Base-by-base conservation (phyloP, 2,329 filamentous ascomycete species). In the Aspergillus japonicus region DNA sequence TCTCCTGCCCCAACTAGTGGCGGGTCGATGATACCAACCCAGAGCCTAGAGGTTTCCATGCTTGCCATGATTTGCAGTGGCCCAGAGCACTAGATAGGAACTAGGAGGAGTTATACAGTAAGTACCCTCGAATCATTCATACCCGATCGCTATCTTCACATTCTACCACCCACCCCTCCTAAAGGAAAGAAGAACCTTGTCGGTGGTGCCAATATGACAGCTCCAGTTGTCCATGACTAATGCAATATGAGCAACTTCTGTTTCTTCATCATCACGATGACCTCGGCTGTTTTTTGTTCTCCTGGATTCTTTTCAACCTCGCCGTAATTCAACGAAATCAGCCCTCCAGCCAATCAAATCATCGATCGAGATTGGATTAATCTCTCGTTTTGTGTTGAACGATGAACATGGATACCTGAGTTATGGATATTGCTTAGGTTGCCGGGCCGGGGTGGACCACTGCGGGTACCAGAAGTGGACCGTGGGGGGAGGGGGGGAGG, bases 391-490 rank as follows among this genome's bases (percentile, higher is more conserved):
- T 29, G 26, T 10, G 8, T 29, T 29, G 26, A 29, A 29, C 26
- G 26, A 29, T 29, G 26, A 29, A 29, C 33, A 35, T 35, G 33
- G 33, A 35, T 35, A 35, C 26, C 26, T 29, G 8, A 29, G 7
- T 29, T 29, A 29, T 29, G 26, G 26, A 29, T 44, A 64, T 59
- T 66, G 65, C 66, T 65, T 66, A 65, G 65, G 57, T 59, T 66
- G 62, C 61, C 66, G 66, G 66, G 47, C 66, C 66, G 66, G 66
- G 66, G 65, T 68, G 66, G 66, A 67, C 63, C 65, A 65, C 66
- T 54, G 64, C 61, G 64, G 64, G 66, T 62, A 64, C 59, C 39
- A 44, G 39, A 10, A 58, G 64, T 65, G 63, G 64, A 62, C 60
- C 64, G 48, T 65, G 61, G 62, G 16, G 39, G 39, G 26, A 7